Evolutionary conservation across 768 basidiomycete genomes (phyloP), one percentile per base, ranked within the genome.

Genomic region (Albatrellus ellisii): DNA sequence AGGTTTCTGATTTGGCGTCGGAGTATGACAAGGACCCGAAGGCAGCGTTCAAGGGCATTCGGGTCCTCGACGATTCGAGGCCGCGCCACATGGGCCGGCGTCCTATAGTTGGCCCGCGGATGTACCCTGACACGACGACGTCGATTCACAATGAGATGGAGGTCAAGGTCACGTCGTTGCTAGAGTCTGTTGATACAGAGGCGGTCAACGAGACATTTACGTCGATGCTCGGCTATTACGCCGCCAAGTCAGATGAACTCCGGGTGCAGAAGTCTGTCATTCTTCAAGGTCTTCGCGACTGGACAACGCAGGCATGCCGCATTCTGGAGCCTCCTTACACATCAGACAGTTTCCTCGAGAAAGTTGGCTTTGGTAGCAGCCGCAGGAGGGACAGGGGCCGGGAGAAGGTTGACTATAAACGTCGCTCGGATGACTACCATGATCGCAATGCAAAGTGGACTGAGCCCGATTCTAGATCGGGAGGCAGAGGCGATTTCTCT

Each of bases 1-100:
- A 80, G 45, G 50, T 79, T 14, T 48, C 54, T 8, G 60, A 57
- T 20, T 63, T 80, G n/a, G 67, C 74, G 3, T 51, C 56, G 18
- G 54, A 62, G 31, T 63, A 62, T 44, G 80, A 86, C 53, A 57
- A 51, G 3, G 56, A 73, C 46, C 63, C 66, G 12, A 17, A 46
- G 6, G 56, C 46, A 1, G 68, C 63, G 55, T 64, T 61, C 25
- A n/a, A 36, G 18, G 17, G 43, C 11, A 11, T 24, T 6, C 15
- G 37, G 21, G 29, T 6, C n/a, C 35, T 36, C 37, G 27, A 43
- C 18, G 10, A 2, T 26, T 3, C 22, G 32, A 33, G 33, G 14
- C 26, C 25, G 17, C 14, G 17, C 38, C 26, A 14, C 25, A n/a
- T 10, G 10, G 41, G 45, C 26, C 38, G 10, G 31, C 45, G 45